Conservation (phyloP, 805 yeast species). For the Metschnikowia corniflorae region DNA sequence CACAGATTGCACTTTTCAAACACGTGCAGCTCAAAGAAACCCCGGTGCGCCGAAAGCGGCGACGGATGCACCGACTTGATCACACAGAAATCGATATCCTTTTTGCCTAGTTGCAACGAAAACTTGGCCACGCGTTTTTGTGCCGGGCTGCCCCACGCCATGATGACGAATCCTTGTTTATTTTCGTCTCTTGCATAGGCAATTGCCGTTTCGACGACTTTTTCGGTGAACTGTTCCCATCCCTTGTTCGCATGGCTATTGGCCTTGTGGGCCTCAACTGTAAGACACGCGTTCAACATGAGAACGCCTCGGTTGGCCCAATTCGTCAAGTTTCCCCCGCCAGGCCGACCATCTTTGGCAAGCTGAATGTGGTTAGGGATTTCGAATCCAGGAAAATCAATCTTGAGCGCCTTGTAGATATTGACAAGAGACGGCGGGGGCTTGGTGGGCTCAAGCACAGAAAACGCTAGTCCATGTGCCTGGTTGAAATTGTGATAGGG, state of each 20-base stretch:
- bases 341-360: constrained; percentile 27
- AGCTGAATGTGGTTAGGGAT: constrained; percentile 43
- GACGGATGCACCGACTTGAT: constrained; percentile 88
- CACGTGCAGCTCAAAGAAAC: constrained; percentile 72
- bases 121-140: constrained; percentile 51
- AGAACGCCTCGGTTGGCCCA: constrained; percentile 92
- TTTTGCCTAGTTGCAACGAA: constrained; percentile 20
- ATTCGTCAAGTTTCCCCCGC: constrained; percentile 63
- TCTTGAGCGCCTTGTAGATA: constrained; percentile 73
- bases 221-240: constrained; percentile 88
- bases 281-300: constrained; percentile 79
- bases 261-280: constrained; percentile 91
- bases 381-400: constrained; percentile 63
- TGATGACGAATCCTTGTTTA: constrained; percentile 55
- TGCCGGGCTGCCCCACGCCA: constrained; percentile 85
- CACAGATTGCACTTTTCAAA: constrained; percentile 76
- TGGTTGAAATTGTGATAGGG: constrained; percentile 92
- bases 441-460: constrained; percentile 76
- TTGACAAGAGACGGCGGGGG: constrained; percentile 83
- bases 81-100: constrained; percentile 41
- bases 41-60: constrained; percentile 86
- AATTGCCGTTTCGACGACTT: constrained; percentile 54
- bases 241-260: constrained; percentile 88
- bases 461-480: constrained; percentile 95
- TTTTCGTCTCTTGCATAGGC: constrained; percentile 37